phyloP scores from a whole-genome alignment of 257 asterid genomes.

The Lycium ferocissimum region DNA sequence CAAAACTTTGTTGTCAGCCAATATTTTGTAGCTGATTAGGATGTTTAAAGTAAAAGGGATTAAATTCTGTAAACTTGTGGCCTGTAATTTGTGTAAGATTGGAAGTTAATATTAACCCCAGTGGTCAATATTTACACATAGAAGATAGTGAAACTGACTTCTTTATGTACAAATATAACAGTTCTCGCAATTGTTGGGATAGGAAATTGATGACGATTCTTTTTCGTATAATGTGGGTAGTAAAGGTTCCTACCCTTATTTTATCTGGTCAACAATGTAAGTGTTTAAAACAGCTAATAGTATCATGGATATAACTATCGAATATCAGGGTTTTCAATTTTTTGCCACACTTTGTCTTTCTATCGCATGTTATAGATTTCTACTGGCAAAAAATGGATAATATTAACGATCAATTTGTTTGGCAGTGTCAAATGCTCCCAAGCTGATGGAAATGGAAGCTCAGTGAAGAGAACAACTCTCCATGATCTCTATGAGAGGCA shows the following conservation, averaged over 20 bases:
- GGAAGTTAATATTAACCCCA: neutral
- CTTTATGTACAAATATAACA: neutral
- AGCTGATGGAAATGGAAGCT: constrained; percentile 77
- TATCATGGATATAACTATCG: neutral
- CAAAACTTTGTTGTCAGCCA: neutral
- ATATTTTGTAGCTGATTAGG: neutral
- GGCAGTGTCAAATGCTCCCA: constrained; percentile 81
- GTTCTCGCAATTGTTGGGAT: neutral
- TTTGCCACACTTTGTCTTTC: neutral
- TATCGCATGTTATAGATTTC: neutral
- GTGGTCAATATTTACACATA: neutral
- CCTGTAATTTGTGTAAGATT: no score
- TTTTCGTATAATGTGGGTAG: neutral
- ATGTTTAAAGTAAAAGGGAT: neutral
- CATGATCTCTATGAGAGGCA: constrained; percentile 95
- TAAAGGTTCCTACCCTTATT: neutral
- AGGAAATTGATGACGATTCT: neutral
- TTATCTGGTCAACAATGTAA: neutral
- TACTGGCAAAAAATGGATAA: neutral
- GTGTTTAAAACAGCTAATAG: neutral
- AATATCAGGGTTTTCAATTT: neutral
- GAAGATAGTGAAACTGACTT: neutral
- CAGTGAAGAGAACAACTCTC: constrained; percentile 76
- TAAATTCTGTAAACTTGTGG: neutral
- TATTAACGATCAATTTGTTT: constrained; percentile 24